Percentiles rank a stretch among this genome's conserved stretches.
phyloP scores from a whole-genome alignment of 768 basidiomycete species.

The Phylloporus rhodoxanthus region DNA sequence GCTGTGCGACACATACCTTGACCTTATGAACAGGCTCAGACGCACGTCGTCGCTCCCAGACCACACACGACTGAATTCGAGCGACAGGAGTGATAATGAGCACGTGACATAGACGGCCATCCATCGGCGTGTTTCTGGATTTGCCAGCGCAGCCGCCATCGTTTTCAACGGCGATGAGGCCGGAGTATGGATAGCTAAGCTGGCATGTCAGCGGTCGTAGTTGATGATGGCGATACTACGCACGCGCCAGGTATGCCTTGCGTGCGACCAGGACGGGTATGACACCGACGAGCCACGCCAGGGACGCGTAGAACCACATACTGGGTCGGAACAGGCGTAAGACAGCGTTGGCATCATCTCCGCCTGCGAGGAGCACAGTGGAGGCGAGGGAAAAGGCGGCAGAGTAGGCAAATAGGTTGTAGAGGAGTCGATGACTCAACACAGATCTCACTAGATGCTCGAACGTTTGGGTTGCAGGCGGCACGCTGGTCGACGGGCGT shows the following conservation, averaged over 20 bases:
- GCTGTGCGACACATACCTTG: slow-evolving; percentile 40
- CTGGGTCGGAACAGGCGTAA: slow-evolving; percentile 38
- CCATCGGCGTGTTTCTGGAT: slow-evolving; percentile 42
- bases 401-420: slow-evolving; percentile 49
- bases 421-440: slow-evolving; percentile 54
- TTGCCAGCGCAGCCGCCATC: slow-evolving; percentile 41
- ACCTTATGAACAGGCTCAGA: slow-evolving; percentile 58
- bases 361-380: slow-evolving; percentile 29
- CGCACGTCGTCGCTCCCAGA: slow-evolving; percentile 33
- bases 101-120: slow-evolving; percentile 44
- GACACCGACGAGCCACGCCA: slow-evolving; percentile 48
- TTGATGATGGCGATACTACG: slow-evolving; percentile 19
- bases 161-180: slow-evolving; percentile 49
- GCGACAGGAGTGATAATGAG: slow-evolving; percentile 35
- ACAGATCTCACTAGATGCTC: slow-evolving; percentile 62
- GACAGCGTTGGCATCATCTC: slow-evolving; percentile 20
- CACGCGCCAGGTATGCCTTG: slow-evolving; percentile 57
- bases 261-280: slow-evolving; percentile 54
- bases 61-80: slow-evolving; percentile 39
- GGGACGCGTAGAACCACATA: slow-evolving; percentile 37
- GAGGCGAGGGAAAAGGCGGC: slow-evolving; percentile 42
- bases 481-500: slow-evolving; percentile 51
- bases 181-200: slow-evolving; percentile 40
- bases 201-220: neutral
- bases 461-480: slow-evolving; percentile 52